Percentiles rank a stretch among this genome's conserved stretches.
phyloP scores from a whole-genome alignment of 768 basidiomycete genomes.

The Macrolepiota fuliginosa region DNA sequence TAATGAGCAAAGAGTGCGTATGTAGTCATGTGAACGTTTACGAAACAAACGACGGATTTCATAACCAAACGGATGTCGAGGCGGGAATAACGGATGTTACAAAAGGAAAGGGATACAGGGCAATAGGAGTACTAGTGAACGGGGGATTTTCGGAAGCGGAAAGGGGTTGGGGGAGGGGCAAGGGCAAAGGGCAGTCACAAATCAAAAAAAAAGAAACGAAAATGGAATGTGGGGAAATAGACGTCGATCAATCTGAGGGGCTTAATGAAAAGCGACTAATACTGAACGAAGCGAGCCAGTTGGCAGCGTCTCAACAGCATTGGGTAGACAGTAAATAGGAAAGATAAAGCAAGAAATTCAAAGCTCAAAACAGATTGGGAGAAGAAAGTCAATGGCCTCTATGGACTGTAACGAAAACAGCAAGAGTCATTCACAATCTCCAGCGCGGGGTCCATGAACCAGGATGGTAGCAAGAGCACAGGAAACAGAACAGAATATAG shows the following conservation, averaged over 20 bases:
- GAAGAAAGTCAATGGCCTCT: constrained; percentile 10
- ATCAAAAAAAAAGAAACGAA: neutral
- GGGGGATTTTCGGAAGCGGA: neutral
- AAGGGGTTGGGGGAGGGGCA: neutral
- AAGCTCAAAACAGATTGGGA: constrained; percentile 5
- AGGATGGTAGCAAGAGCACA: neutral
- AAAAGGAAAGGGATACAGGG: neutral
- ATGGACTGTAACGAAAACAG: constrained; percentile 7
- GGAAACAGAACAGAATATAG: neutral
- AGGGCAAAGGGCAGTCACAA: neutral
- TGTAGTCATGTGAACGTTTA: neutral
- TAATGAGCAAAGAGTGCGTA: neutral
- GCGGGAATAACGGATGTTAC: neutral
- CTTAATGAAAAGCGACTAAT: neutral
- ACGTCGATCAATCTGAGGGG: neutral
- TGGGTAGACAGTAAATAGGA: neutral
- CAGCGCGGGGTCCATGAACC: constrained; percentile 5
- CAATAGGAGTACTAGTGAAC: neutral
- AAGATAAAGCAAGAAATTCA: constrained; percentile 13
- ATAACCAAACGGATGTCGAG: neutral
- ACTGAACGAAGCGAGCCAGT: neutral
- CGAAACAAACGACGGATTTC: neutral
- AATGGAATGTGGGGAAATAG: neutral
- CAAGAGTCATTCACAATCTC: constrained; percentile 6
- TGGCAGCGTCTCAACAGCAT: neutral